A percentile compares a stretch with the other conserved stretches of the same genome.
These are phyloP conservation scores for Exophiala calicioides DNA, from an alignment of 2,329 filamentous ascomycete genomes.

Conservation along the genomic window DNA sequence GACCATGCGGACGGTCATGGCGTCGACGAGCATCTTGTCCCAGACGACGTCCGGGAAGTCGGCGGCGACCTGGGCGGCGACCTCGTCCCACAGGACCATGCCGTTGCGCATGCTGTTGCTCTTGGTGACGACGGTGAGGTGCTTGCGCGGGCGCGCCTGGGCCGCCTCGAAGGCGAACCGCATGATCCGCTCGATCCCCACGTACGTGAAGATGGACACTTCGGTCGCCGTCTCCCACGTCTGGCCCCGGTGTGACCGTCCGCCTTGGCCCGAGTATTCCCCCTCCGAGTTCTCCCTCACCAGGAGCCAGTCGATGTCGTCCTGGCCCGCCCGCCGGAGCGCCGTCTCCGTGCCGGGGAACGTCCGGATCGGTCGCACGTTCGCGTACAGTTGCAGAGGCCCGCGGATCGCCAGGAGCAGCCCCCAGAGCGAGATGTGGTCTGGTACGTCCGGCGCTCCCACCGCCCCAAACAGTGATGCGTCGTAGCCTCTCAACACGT, in stretches of 20 bases:
- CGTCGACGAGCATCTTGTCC: conserved; percentile 68
- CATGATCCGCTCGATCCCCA: conserved; percentile 61
- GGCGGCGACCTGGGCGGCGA: conserved; percentile 55
- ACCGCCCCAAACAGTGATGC: conserved; percentile 70
- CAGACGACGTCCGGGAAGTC: conserved; percentile 62
- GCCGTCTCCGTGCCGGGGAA: conserved; percentile 63
- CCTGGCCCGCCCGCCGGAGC: conserved; percentile 46
- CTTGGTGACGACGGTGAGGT: conserved; percentile 65
- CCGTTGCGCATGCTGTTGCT: conserved; percentile 67
- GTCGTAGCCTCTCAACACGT: conserved; percentile 60
- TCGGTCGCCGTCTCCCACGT: conserved; percentile 65
- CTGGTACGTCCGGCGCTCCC: conserved; percentile 64
- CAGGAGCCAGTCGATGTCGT: conserved; percentile 67
- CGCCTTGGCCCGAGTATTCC: conserved; percentile 66
- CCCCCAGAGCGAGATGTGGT: conserved; percentile 68
- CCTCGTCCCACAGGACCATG: conserved; percentile 69
- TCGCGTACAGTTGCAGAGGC: conserved; percentile 68
- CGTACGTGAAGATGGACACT: conserved; percentile 64
- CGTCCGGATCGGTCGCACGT: conserved; percentile 65
- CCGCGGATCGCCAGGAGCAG: conserved; percentile 68
- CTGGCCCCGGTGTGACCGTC: conserved; percentile 59
- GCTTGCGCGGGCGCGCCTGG: conserved; percentile 57
- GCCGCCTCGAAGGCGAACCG: conserved; percentile 66
- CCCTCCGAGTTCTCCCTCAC: conserved; percentile 68
- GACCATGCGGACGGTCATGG: conserved; percentile 67